Percentiles rank a stretch among this genome's conserved stretches.
phyloP scores from a whole-genome alignment of 768 basidiomycete species.

The Clitopilus passeckerianus region DNA sequence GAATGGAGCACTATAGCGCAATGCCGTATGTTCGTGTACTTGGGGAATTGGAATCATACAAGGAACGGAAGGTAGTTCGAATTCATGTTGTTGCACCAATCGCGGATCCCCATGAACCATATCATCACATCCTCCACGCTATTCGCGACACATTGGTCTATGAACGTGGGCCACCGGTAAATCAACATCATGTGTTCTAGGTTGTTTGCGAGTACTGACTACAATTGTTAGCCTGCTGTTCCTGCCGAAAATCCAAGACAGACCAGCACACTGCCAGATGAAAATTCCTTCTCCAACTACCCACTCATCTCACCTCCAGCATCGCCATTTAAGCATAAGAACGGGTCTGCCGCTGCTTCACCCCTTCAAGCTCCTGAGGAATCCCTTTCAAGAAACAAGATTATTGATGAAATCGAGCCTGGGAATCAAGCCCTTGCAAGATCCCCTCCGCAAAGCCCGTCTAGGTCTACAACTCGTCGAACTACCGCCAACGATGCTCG shows the following conservation, averaged over 20 bases:
- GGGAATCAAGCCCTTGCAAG: too few species aligned
- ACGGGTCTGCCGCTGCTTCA: background rate
- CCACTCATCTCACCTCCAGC: background rate
- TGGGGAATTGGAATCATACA: slow-evolving; percentile 17
- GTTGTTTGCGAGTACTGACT: background rate
- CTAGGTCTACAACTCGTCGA: too few species aligned
- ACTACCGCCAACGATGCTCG: too few species aligned
- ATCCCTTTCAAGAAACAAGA: background rate
- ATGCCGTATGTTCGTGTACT: slow-evolving; percentile 48
- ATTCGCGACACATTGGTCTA: slow-evolving; percentile 14
- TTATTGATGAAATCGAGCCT: too few species aligned
- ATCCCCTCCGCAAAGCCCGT: too few species aligned
- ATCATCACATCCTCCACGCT: slow-evolving; percentile 18
- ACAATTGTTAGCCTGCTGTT: too few species aligned
- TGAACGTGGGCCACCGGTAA: slow-evolving; percentile 14
- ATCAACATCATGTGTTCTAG: background rate
- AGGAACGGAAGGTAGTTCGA: slow-evolving; percentile 14
- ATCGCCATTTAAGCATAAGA: background rate
- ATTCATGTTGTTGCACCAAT: slow-evolving; percentile 12
- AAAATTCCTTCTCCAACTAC: background rate
- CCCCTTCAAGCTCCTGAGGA: background rate
- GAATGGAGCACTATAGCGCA: background rate
- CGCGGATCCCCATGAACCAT: slow-evolving; percentile 19
- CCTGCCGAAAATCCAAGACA: too few species aligned
- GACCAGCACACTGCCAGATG: background rate